Conservation (phyloP, 306 rosid species). For the Rosa multiflora region DNA sequence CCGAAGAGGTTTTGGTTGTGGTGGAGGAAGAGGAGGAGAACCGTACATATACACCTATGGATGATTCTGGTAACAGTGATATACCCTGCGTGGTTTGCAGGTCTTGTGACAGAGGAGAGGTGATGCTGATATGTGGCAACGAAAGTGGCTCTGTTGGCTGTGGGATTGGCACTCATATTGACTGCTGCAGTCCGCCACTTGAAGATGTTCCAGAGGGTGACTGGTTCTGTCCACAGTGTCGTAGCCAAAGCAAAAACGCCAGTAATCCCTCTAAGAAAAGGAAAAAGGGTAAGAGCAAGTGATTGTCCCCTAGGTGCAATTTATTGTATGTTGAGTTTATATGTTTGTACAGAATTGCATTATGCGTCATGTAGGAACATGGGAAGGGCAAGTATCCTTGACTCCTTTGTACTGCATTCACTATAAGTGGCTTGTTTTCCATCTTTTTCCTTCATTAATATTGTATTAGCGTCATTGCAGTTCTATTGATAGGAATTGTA, state of each 20-base stretch:
- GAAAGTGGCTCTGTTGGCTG: constrained; percentile 81
- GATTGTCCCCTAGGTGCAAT: not conserved
- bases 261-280: constrained; percentile 40
- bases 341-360: not conserved
- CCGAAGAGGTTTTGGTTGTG: constrained; percentile 49
- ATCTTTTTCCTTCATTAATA: not conserved
- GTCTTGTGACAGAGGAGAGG: constrained; percentile 70
- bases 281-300: constrained; percentile 44
- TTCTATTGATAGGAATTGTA: no score
- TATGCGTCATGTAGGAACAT: not conserved
- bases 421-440: not conserved
- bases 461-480: no score
- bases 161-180: constrained; percentile 74
- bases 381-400: not conserved
- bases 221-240: constrained; percentile 83
- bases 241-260: constrained; percentile 28
- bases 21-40: constrained; percentile 27
- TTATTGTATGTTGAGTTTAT: not conserved
- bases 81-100: constrained; percentile 63
- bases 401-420: not conserved
- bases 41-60: constrained; percentile 10
- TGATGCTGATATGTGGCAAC: constrained; percentile 87
- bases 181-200: constrained; percentile 89
- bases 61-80: constrained; percentile 37
- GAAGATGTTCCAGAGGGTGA: constrained; percentile 65